Evolutionary conservation across 805 yeast species (phyloP), one percentile per base, ranked within the genome.

Genomic region (Wickerhamia fluorescens): DNA sequence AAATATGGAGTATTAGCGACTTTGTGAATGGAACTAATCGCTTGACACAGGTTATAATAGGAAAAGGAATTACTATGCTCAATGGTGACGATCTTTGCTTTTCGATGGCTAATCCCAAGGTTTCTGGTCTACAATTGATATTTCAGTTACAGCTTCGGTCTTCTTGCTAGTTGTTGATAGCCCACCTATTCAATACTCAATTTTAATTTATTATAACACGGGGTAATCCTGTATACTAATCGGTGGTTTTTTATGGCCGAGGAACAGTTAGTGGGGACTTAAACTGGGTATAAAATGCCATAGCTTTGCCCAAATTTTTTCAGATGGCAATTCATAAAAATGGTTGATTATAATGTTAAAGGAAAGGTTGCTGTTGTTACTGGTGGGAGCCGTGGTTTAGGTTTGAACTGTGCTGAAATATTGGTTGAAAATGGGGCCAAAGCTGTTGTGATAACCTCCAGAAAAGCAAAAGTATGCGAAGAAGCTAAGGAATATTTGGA

Each of bases 301-400:
- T n/a, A n/a, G n/a, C n/a, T n/a, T n/a, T n/a, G n/a, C n/a, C n/a
- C n/a, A n/a, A n/a, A n/a, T n/a, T n/a, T n/a, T n/a, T n/a, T n/a
- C n/a, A n/a, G n/a, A n/a, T n/a, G n/a, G n/a, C n/a, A n/a, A n/a
- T n/a, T n/a, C n/a, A n/a, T n/a, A 9, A 37, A 18, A n/a, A 63
- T 61, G 68, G 67, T 62, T 16, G 67, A 62, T 35, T 55, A 53
- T 28, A 62, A 62, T 41, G 75, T 74, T 21, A 56, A 73, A 35
- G 83, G 80, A 10, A 78, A 77, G 52, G 65, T 68, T 7, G 85
- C 80, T 1, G 71, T 73, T 4, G 64, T 79, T 36, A 79, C 88
- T 5, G 88, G 87, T 4, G 86, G 87, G 16, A 73, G 85, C 15
- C 61, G 88, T 42, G 89, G 89, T 0, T 71, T 80, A 27, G 89